Evolutionary conservation across 2,329 filamentous ascomycete species (phyloP), one percentile per base, ranked within the genome.

Genomic region (Amauroascus verrucosus): DNA sequence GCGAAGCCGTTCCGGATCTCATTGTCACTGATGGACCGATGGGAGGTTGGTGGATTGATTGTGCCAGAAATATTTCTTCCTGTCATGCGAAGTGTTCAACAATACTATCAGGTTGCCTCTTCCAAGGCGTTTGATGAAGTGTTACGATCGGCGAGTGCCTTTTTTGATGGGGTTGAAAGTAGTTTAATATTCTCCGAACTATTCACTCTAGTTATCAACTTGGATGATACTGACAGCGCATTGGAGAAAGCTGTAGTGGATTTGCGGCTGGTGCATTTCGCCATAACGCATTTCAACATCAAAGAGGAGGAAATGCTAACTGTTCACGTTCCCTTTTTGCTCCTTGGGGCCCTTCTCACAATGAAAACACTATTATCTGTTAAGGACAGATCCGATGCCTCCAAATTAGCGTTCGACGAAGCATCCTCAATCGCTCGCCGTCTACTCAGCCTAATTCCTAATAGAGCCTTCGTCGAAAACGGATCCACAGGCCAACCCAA

Each of bases 161-260:
- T 98, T 70, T 98, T 98, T 61, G 93, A 98, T 65, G 91, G 91
- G 4, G 91, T 97, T 37, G 93, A 98, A 69, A 95, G 90, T 62
- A 85, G 86, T 6, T 75, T 97, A 18, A 95, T 98, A 45, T 98
- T 94, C 75, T 83, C 85, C 46, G 88, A 95, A 64, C 76, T 95
- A 53, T 73, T 88, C 53, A 75, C 80, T 11, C 76, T 93, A 40
- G 73, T 93, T 55, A 69, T 73, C 30, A 2, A 16, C n/a, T 13
- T 18, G 16, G 30, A 18, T 48, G 16, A 8, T n/a, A 30, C 26
- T 4, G 16, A 48, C 16, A 66, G 72, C 45, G 53, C 70, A 24
- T 76, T 77, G 1, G 76, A 82, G 60, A 74, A 79, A n/a, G 72
- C 64, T 30, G 52, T 79, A 57, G 78, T 80, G 53, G 83, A 85